A percentile compares a stretch with the other conserved stretches of the same genome.
Conservation (phyloP, 768 basidiomycete genomes). For the Rhodocollybia butyracea region DNA sequence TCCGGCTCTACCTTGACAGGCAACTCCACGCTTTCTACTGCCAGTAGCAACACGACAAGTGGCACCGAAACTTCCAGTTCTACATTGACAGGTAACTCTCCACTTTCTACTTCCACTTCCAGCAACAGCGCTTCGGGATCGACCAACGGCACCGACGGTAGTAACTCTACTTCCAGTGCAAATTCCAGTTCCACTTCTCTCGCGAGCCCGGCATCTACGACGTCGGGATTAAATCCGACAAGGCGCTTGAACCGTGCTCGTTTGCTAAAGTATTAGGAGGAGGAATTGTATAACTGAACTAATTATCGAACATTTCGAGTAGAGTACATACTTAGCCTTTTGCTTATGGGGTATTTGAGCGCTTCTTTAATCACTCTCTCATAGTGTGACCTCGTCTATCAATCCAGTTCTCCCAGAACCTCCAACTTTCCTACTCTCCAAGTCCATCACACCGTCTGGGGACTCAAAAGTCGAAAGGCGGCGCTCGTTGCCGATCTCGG, state of each 20-base stretch:
- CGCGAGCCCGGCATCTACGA: conserved; percentile 11
- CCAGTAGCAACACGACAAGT: not conserved
- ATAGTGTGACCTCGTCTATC: too few species aligned
- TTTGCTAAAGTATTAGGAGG: too few species aligned
- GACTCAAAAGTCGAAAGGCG: conserved; percentile 51
- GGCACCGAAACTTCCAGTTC: not conserved
- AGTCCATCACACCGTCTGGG: conserved; percentile 42
- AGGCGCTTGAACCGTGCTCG: too few species aligned
- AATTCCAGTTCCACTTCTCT: conserved; percentile 7
- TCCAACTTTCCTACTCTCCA: conserved; percentile 39
- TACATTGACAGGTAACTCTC: not conserved
- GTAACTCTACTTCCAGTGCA: conserved; percentile 9
- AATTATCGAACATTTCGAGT: too few species aligned
- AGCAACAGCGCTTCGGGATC: not conserved
- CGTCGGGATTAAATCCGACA: too few species aligned
- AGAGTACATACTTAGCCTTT: too few species aligned
- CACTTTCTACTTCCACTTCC: not conserved
- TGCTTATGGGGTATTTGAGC: too few species aligned
- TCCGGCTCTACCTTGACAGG: not conserved
- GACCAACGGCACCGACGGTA: conserved; percentile 8
- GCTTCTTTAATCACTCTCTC: too few species aligned
- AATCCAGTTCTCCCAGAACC: conserved; percentile 26
- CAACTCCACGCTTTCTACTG: too few species aligned
- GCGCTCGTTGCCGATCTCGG: conserved; percentile 16
- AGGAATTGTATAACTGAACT: too few species aligned